Percentiles rank a stretch among this genome's conserved stretches.
These are phyloP conservation scores for Saccharomyces pastorianus DNA, from an alignment of 1,139 yeast genomes.

Conservation along the genomic window DNA sequence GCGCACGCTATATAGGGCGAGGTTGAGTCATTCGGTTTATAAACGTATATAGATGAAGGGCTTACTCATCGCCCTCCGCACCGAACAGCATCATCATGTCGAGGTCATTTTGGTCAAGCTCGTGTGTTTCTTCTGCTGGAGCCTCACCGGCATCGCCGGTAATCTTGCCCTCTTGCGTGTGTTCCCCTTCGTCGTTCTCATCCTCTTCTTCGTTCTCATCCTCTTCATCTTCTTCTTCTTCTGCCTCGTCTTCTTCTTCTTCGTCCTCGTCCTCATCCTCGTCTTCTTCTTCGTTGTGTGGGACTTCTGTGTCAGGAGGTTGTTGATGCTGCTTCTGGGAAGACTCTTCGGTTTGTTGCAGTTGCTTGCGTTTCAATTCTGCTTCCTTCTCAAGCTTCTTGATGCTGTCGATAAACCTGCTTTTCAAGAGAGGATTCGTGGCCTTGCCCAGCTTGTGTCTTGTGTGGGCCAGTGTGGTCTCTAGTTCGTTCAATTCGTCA, in stretches of 20 bases:
- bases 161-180: background rate
- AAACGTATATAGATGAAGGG: background rate
- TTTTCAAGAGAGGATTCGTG: conserved; percentile 79
- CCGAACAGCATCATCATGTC: conserved; percentile 34
- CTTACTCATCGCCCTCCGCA: conserved; percentile 28
- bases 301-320: conserved; percentile 22
- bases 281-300: conserved; percentile 26
- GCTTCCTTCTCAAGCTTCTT: conserved; percentile 73
- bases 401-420: conserved; percentile 78
- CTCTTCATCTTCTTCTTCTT: conserved; percentile 34
- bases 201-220: conserved; percentile 21
- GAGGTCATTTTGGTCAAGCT: conserved; percentile 29
- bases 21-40: background rate
- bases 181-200: conserved; percentile 28
- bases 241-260: conserved; percentile 23
- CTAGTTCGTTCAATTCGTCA: conserved; percentile 82
- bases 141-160: background rate
- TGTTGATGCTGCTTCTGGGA: conserved; percentile 32
- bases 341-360: conserved; percentile 29
- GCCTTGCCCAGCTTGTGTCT: conserved; percentile 67
- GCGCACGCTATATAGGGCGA: background rate
- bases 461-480: conserved; percentile 69
- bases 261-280: conserved; percentile 27
- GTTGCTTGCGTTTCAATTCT: conserved; percentile 70
- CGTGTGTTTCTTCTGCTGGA: conserved; percentile 3